Evolutionary conservation across 768 basidiomycete genomes (phyloP), one percentile per base, ranked within the genome.

Genomic region (Kwoniella heveanensis): DNA sequence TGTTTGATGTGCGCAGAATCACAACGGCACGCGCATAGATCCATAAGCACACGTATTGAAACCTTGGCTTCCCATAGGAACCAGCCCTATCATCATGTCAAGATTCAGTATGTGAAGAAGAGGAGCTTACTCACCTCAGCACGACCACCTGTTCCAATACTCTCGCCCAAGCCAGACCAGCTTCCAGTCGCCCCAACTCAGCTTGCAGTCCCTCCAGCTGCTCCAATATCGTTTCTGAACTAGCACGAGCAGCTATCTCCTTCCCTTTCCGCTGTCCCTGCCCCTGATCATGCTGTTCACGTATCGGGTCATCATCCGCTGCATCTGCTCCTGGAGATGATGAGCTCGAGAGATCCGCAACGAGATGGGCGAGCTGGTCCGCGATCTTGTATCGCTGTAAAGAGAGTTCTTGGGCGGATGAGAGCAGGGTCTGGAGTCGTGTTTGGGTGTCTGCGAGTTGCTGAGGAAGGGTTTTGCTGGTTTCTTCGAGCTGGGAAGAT

Each of bases 161-260:
- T 54, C 86, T 85, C 10, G 90, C 87, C 79, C 95, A 96, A 25
- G 84, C 83, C 71, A 86, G 86, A 22, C 92, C 86, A 63, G 85
- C 85, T 70, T 90, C 84, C 39, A 96, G 83, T 72, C 92, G 88
- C 76, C 86, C 88, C 70, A 95, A 72, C 72, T 85, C 86, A 50
- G 87, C 83, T 72, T 94, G 91, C 67, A 94, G 80, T 0, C 83
- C 85, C 74, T 95, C 90, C 63, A 97, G 83, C 49, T 90, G 88
- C 77, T 92, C 89, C 10, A 95, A 82, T 4, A 98, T 39, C 39
- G 39, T 44, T 17, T 19, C 39, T 3, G 4, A 10, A 17, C 39
- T 17, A 44, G 32, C 36, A 37, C 47, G 32, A 36, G 32, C 32
- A 13, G 13, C 7, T 30, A 66, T 69, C 52, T 54, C 70, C 29